Evolutionary conservation across 148 eudicot genomes (phyloP), one percentile per base, ranked within the genome.

Genomic region (Chenopodium suecicum): DNA sequence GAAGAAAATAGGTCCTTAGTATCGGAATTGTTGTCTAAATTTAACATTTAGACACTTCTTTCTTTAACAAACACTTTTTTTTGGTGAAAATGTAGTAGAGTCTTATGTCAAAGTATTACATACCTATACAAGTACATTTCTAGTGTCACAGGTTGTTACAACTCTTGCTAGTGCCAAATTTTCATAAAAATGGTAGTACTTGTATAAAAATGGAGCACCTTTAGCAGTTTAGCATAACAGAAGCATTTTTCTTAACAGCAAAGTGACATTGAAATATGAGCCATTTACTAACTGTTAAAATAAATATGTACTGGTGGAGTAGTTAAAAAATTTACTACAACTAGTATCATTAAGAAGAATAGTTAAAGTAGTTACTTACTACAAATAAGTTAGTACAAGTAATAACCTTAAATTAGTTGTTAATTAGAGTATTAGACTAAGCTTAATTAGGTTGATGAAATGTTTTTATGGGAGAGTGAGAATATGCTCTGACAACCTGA

Each of bases 401-500:
- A 60, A 75, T 5, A 72, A 19, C 27, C 75, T 75, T 75, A 34
- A 75, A 56, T 56, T 14, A 74, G 19, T 23, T 73, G 2, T 46
- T 34, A 17, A 1, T n/a, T 20, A 7, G 27, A 3, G 22, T 50
- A 50, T 79, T 32, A 70, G 73, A 52, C 56, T 32, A 48, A 73
- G 32, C 22, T 41, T 62, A 62, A 62, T 62, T 62, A 72, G 27
- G 9, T 80, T 62, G 78, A 81, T 29, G 78, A 81, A 74, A 65
- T 74, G 83, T 65, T 81, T 74, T 81, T 63, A 80, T 73, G 70
- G 83, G 73, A 22, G 10, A 32, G 27, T 58, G 83, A 74, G 79
- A 81, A 81, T 81, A 81, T 81, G 79, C 79, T 31, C 79, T 81
- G 83, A 81, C 83, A 81, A 50, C 27, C 69, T 81, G 78, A 27